Base-by-base conservation (phyloP, 108 stramenopile species). In the Fragilaria crotonensis region DNA sequence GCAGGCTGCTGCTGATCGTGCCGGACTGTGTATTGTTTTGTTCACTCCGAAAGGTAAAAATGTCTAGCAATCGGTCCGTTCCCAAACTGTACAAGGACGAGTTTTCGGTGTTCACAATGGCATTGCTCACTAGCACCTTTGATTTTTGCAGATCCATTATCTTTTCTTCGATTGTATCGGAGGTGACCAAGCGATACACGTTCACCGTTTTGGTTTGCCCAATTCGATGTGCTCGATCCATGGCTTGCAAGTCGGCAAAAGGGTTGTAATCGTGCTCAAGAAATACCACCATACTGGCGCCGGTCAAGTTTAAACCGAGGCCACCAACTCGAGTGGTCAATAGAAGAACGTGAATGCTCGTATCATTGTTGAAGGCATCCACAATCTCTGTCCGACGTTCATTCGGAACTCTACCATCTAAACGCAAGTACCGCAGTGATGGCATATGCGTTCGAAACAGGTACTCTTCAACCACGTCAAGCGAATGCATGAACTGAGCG, bases 121-220 rank as follows among this genome's bases (percentile, higher is more conserved):
- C 85, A 2, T 90, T 73, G 53, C 85, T 85, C 63, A 85, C 81
- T 5, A 74, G 81, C 52, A 80, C 55, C 55, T 94, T 94, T 2
- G 57, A 68, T 21, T 72, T 48, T 53, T 94, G 89, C 4, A 89
- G 52, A 54, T 77, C 30, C 89, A 89, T 80, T 5, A 95, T 92
- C 48, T 89, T 85, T 64, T 96, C 94, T 72, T 98, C 97, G 31
- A 96, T 81, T 1, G 95, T 88, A 65, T 79, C 72, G 25, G 54
- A 53, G 7, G 93, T 93, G 2, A 98, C 85, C 29, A 98, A 82
- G 14, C 92, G 80, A 64, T 94, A 98, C 5, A 96, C 92, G 63
- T 94, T 84, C 29, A 98, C 95, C 17, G 79, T 75, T 23, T 76
- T 72, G 30, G 48, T 68, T 59, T 94, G 92, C 5, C 92, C 92